Evolutionary conservation across 2,329 filamentous ascomycete species (phyloP).

Genomic region (Zasmidium angulare): DNA sequence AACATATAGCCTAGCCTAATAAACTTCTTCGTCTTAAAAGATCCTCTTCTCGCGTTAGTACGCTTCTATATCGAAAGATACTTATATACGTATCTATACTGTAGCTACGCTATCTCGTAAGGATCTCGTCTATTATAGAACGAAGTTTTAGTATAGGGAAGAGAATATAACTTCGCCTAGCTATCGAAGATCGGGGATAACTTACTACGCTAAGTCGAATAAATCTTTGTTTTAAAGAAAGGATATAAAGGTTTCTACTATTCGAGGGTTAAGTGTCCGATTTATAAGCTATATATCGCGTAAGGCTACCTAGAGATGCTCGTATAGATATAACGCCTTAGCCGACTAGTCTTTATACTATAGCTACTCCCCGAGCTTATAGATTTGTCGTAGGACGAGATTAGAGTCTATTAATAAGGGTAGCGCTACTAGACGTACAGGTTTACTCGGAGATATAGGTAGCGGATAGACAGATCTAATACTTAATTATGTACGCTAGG

Average conservation of each 20-base stretch:
- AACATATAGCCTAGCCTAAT: not conserved
- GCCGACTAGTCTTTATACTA: not conserved
- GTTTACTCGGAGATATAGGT: no score
- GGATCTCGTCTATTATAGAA: not conserved
- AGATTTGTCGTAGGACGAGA: not conserved
- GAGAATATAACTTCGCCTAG: not conserved
- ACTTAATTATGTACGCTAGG: no score
- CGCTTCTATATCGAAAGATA: not conserved
- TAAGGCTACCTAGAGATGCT: not conserved
- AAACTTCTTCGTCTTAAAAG: not conserved
- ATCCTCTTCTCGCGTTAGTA: not conserved
- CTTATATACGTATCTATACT: not conserved
- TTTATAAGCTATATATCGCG: not conserved
- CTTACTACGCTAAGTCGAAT: not conserved
- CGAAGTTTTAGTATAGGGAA: not conserved
- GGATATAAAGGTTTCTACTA: not conserved
- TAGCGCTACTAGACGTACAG: no score
- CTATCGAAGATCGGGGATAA: not conserved
- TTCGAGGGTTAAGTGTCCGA: not conserved
- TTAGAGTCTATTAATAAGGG: not conserved
- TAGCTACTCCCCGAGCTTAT: not conserved
- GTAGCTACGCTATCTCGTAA: not conserved
- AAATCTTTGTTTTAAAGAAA: not conserved
- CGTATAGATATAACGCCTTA: not conserved
- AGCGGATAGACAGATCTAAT: no score